Percentiles rank a stretch among this genome's conserved stretches.
These are phyloP conservation scores for Diaporthe aspalathi DNA, from an alignment of 2,329 filamentous ascomycete genomes.

Conservation along the genomic window DNA sequence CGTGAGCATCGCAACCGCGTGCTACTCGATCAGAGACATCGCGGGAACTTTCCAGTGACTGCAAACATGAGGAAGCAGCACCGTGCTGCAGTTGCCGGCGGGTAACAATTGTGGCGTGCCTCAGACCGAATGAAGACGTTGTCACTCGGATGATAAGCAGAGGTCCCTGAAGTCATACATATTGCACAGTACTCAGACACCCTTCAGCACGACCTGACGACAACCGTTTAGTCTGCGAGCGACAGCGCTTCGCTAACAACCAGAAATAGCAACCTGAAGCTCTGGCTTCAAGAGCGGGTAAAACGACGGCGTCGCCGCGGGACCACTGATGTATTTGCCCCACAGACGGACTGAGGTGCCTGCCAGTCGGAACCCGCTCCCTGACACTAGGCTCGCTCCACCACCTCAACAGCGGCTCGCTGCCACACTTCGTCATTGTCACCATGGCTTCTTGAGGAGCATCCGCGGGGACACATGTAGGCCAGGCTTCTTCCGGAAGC, in stretches of 20 bases:
- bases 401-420: neutral
- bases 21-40: slow-evolving; percentile 37
- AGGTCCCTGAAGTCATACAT: neutral
- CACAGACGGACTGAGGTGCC: slow-evolving; percentile 11
- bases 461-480: slow-evolving; percentile 3
- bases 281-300: slow-evolving; percentile 8
- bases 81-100: neutral
- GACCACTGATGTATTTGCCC: slow-evolving; percentile 17
- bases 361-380: slow-evolving; percentile 22
- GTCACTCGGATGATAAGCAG: neutral
- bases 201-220: neutral
- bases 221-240: neutral
- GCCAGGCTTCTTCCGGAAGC: slow-evolving; percentile 13
- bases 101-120: neutral
- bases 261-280: slow-evolving; percentile 28
- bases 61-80: neutral
- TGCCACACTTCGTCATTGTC: neutral
- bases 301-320: slow-evolving; percentile 32
- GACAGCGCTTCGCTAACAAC: neutral
- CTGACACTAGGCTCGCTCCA: slow-evolving; percentile 1
- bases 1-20: slow-evolving; percentile 26
- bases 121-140: neutral
- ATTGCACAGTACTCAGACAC: neutral
- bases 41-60: neutral
- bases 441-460: neutral